Conservation (phyloP, 495 filamentous ascomycete species). For the Penicillium diatomitis region DNA sequence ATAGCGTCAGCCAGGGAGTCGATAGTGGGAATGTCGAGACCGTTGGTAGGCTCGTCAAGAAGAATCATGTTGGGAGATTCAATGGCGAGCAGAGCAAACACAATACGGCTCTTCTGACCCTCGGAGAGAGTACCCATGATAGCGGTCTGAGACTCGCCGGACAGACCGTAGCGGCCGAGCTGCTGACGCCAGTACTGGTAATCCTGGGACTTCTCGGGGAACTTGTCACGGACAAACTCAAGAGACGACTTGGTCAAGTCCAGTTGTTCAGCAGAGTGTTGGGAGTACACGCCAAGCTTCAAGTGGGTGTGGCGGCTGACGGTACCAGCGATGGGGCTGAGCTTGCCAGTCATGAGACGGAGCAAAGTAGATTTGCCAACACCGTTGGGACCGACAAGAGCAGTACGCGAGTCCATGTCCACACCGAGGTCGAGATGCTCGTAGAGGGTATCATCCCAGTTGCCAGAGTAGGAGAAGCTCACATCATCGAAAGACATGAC, state of each 20-base stretch:
- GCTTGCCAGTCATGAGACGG: constrained; percentile 92
- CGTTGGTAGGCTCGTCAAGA: constrained; percentile 97
- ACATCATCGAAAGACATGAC: constrained; percentile 95
- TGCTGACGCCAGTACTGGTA: constrained; percentile 99
- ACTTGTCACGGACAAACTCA: constrained; percentile 97
- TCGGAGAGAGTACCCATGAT: constrained; percentile 97
- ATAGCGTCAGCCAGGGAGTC: constrained; percentile 96
- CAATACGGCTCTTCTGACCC: constrained; percentile 94
- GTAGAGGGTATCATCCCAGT: constrained; percentile 84
- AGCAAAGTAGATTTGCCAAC: constrained; percentile 99
- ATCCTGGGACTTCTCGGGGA: constrained; percentile 78
- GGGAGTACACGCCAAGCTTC: constrained; percentile 94
- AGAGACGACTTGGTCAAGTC: constrained; percentile 96
- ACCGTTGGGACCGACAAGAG: constrained; percentile 97
- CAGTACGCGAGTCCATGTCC: constrained; percentile 97
- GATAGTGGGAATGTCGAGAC: constrained; percentile 98
- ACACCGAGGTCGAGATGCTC: constrained; percentile 95
- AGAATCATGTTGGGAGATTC: constrained; percentile 96
- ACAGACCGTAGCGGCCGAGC: constrained; percentile 87
- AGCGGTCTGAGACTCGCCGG: constrained; percentile 87
- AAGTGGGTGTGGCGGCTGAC: constrained; percentile 93
- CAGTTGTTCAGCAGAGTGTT: constrained; percentile 97
- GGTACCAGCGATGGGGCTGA: constrained; percentile 71
- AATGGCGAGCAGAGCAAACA: constrained; percentile 93
- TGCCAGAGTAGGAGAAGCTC: constrained; percentile 94